Evolutionary conservation across 163 green algal species (phyloP), one percentile per base, ranked within the genome.

Genomic region (Chloromonas sp.): DNA sequence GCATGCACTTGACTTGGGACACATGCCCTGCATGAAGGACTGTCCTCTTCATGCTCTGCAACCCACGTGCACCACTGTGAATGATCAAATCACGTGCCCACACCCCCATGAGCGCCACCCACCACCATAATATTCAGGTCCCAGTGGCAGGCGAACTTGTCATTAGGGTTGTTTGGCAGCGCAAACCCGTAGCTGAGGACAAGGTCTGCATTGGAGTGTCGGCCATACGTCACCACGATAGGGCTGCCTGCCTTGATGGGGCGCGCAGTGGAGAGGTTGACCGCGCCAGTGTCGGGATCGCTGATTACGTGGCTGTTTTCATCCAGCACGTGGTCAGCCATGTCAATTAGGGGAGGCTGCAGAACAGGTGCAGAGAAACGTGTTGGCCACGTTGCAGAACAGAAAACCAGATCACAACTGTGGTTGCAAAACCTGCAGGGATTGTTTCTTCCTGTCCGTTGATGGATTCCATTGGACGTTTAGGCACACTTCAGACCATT

Each of bases 131-230:
- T 3, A 2, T 89, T 84, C 1, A 87, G 60, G 81, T 93, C 86
- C 58, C 94, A 94, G 2, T 79, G 14, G 1, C 58, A 82, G 11
- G 58, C 71, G n/a, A 95, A 90, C 8, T 74, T 84, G 78, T 96
- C 94, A 79, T 92, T 82, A 0, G 88, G 90, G 86, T 96, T 96
- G 83, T 84, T 77, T 0, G 78, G 60, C 14, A 94, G 79, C n/a
- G 96, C 79, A 86, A 97, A 97, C 78, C 94, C 88, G 85, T 97
- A 97, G 84, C 94, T 92, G 15, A 96, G 87, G 60, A 97, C 88
- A 70, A 97, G 86, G 71, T 93, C 89, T 82, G 93, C 90, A 82
- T 97, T 97, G 84, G 61, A 66, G 60, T 96, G 92, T 0, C 62
- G 0, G 77, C 93, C 93, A 80, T 96, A 96, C 70, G 76, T 89